Conservation (phyloP, 768 basidiomycete genomes). For the Hemileccinum impolitum region DNA sequence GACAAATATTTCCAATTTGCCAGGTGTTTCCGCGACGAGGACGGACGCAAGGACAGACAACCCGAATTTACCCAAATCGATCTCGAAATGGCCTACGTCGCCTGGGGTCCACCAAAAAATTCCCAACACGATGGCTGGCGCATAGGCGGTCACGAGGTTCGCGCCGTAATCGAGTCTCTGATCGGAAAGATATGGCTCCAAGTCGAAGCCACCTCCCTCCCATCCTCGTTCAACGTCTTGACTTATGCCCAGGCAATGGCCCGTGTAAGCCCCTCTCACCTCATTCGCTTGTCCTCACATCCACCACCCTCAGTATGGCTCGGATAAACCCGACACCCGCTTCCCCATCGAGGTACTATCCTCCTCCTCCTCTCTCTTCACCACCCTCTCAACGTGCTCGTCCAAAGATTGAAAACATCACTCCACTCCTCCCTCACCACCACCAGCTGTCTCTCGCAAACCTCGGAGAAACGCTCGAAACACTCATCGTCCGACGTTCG, state of each 20-base stretch:
- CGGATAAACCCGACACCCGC: slow-evolving; percentile 92
- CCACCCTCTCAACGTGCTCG: slow-evolving; percentile 10
- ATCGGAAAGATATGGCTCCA: slow-evolving; percentile 74
- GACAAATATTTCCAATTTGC: slow-evolving; percentile 93
- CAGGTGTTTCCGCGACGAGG: slow-evolving; percentile 93
- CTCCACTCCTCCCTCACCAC: slow-evolving; percentile 28
- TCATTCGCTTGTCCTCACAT: slow-evolving; percentile 16
- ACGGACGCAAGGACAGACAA: slow-evolving; percentile 90
- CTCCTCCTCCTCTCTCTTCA: not conserved
- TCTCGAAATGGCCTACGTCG: slow-evolving; percentile 93
- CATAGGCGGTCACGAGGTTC: slow-evolving; percentile 84
- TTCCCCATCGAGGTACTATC: slow-evolving; percentile 79
- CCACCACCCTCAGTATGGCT: slow-evolving; percentile 64
- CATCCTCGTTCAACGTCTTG: slow-evolving; percentile 71
- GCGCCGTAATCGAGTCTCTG: slow-evolving; percentile 72
- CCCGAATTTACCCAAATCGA: slow-evolving; percentile 98
- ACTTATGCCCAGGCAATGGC: slow-evolving; percentile 91
- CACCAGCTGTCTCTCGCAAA: slow-evolving; percentile 22
- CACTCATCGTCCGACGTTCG: slow-evolving; percentile 31
- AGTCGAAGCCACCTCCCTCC: slow-evolving; percentile 59
- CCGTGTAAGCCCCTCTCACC: slow-evolving; percentile 47
- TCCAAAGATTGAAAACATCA: slow-evolving; percentile 34
- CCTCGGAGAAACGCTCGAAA: slow-evolving; percentile 30
- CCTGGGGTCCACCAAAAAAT: slow-evolving; percentile 53
- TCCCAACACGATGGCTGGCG: slow-evolving; percentile 53